These are phyloP conservation scores for Aspergillus viridinutans DNA, from an alignment of 2,329 filamentous ascomycete species.

Conservation along the genomic window DNA sequence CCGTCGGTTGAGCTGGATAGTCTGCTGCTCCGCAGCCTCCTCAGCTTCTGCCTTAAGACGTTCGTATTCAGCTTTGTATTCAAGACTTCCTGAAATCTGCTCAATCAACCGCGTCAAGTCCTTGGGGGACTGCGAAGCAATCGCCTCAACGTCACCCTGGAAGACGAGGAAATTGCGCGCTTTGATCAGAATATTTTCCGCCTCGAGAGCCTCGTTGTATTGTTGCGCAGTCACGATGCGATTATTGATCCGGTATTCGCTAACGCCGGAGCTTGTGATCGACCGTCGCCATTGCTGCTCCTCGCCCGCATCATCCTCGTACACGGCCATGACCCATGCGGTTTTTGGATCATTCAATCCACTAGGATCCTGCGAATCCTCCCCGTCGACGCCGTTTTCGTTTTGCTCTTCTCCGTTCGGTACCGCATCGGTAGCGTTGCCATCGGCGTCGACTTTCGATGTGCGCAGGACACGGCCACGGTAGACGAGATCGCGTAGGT, in stretches of 20 bases:
- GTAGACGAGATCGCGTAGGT: conserved; percentile 92
- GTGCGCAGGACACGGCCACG: conserved; percentile 89
- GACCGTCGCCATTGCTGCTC: conserved; percentile 94
- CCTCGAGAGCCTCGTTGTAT: conserved; percentile 89
- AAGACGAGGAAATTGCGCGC: conserved; percentile 97
- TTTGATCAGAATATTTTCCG: conserved; percentile 96
- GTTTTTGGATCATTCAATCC: conserved; percentile 75
- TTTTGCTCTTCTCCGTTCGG: conserved; percentile 60
- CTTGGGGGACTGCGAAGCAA: conserved; percentile 89
- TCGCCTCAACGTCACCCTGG: conserved; percentile 95
- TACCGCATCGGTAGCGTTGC: conserved; percentile 61
- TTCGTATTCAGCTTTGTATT: conserved; percentile 93
- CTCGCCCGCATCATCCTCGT: conserved; percentile 93
- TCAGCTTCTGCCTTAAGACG: conserved; percentile 80
- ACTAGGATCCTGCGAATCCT: conserved; percentile 57
- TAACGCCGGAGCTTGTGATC: conserved; percentile 82
- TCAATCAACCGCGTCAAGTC: conserved; percentile 92
- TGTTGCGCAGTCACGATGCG: conserved; percentile 80
- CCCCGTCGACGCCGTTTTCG: conserved; percentile 49
- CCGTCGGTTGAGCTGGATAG: conserved; percentile 80
- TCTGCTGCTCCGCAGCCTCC: conserved; percentile 81
- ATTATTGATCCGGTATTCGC: conserved; percentile 97
- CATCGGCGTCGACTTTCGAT: conserved; percentile 86
- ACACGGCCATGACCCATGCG: conserved; percentile 99
- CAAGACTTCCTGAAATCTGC: conserved; percentile 93